phyloP scores from a whole-genome alignment of 257 asterid genomes.

The Leptodermis oblonga region DNA sequence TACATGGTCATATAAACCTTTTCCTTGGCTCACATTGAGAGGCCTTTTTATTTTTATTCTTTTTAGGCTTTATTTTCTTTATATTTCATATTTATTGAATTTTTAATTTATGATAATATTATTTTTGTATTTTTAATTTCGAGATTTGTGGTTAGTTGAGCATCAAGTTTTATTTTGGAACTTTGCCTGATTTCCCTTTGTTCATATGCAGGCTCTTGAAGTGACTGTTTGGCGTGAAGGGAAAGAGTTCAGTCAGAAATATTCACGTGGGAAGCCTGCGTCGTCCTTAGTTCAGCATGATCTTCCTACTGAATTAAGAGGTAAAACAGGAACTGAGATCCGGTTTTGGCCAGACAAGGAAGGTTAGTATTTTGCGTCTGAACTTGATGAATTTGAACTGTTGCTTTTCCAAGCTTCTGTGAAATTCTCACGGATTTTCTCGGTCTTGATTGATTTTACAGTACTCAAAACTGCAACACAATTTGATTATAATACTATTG shows the following conservation, averaged over 20 bases:
- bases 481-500: slow-evolving; percentile 80
- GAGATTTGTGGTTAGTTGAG: background rate
- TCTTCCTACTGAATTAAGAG: slow-evolving; percentile 55
- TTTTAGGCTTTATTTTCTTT: background rate
- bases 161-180: background rate
- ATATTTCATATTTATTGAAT: background rate
- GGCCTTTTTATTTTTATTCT: background rate
- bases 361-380: slow-evolving; percentile 37
- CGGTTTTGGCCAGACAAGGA: slow-evolving; percentile 95
- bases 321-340: slow-evolving; percentile 66
- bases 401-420: background rate
- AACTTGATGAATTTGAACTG: background rate
- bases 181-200: slow-evolving; percentile 10
- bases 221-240: slow-evolving; percentile 95
- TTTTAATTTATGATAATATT: too few relatives aligned
- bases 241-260: slow-evolving; percentile 76
- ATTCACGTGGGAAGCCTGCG: slow-evolving; percentile 85
- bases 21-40: background rate
- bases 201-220: slow-evolving; percentile 57
- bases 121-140: background rate
- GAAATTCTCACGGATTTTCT: slow-evolving; percentile 10
- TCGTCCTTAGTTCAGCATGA: slow-evolving; percentile 49
- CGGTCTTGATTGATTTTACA: slow-evolving; percentile 29
- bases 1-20: background rate
- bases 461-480: slow-evolving; percentile 78